Percentiles rank a stretch among this genome's conserved stretches.
These are phyloP conservation scores for Sporisorium sorghi DNA, from an alignment of 1,284 basidiomycete species.

Conservation along the genomic window DNA sequence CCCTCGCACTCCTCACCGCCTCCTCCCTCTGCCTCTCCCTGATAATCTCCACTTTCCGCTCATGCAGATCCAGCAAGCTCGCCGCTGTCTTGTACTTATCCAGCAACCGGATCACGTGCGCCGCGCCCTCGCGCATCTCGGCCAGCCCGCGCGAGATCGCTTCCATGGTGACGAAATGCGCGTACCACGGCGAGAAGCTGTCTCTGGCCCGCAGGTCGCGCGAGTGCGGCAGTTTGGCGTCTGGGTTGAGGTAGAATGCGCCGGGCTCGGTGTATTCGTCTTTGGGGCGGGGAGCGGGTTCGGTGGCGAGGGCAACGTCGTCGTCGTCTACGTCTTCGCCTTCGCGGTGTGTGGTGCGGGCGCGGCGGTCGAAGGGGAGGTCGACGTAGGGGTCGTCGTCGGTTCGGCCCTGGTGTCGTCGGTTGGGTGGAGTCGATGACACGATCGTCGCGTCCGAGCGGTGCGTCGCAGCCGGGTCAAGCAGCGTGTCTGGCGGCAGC, in stretches of 20 bases:
- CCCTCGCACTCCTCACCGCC: constrained; percentile 30
- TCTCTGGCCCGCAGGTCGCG: constrained; percentile 14
- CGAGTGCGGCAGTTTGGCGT: not conserved
- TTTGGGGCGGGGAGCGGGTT: not conserved
- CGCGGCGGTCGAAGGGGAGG: constrained; percentile 28
- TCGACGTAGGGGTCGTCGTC: constrained; percentile 38
- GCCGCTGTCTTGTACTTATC: constrained; percentile 28
- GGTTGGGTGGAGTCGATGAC: constrained; percentile 25
- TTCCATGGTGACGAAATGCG: constrained; percentile 49
- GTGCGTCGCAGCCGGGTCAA: constrained; percentile 22
- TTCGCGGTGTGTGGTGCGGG: not conserved
- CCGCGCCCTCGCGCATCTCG: constrained; percentile 9
- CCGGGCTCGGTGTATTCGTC: constrained; percentile 15
- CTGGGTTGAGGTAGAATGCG: constrained; percentile 23
- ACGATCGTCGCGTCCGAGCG: constrained; percentile 24
- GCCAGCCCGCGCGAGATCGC: constrained; percentile 34
- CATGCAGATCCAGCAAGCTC: constrained; percentile 27
- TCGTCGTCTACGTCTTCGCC: too few species aligned
- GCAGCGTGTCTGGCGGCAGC: not conserved
- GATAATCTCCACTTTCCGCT: constrained; percentile 38
- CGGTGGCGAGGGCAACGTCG: not conserved
- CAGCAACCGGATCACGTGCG: constrained; percentile 17
- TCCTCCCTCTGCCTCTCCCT: constrained; percentile 27
- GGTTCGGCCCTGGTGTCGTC: constrained; percentile 23
- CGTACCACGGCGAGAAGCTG: constrained; percentile 44